Percentiles rank a stretch among this genome's conserved stretches.
Evolutionary conservation across 148 eudicot genomes (phyloP).

Genomic region (Rhododendron simsii): DNA sequence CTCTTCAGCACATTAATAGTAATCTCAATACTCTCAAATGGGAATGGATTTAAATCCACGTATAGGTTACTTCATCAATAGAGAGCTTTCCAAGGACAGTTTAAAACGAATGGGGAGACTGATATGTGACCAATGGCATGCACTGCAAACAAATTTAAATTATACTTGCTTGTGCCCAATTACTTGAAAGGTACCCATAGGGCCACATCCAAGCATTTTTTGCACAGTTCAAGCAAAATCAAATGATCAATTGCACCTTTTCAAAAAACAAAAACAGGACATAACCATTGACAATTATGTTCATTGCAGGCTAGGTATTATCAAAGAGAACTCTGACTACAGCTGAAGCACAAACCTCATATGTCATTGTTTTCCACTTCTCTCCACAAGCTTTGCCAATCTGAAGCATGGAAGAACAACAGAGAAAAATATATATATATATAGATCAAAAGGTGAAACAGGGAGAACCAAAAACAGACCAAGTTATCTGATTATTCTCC

Average conservation of each 20-base stretch:
- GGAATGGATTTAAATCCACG: not conserved
- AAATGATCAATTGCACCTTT: not conserved
- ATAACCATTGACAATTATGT: not conserved
- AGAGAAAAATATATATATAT: not conserved
- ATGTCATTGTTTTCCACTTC: slow-evolving; percentile 89
- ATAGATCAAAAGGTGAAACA: not conserved
- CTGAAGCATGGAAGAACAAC: slow-evolving; percentile 28
- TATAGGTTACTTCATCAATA: not conserved
- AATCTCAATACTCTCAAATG: not conserved
- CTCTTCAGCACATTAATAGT: not conserved
- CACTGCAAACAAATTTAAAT: not conserved
- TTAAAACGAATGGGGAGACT: not conserved
- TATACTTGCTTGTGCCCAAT: not conserved
- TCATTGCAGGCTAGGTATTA: not conserved
- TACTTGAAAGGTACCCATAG: not conserved
- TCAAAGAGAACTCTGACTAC: not conserved
- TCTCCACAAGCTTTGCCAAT: slow-evolving; percentile 90
- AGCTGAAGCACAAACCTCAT: slow-evolving; percentile 51
- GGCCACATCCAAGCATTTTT: not conserved
- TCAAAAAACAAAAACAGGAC: not conserved
- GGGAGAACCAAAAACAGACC: not conserved
- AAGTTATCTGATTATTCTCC: not conserved
- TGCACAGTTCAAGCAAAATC: not conserved
- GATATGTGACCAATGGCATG: not conserved
- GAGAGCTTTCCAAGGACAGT: not conserved